These are phyloP conservation scores for Spathaspora arborariae DNA, from an alignment of 805 yeast species.

Conservation along the genomic window DNA sequence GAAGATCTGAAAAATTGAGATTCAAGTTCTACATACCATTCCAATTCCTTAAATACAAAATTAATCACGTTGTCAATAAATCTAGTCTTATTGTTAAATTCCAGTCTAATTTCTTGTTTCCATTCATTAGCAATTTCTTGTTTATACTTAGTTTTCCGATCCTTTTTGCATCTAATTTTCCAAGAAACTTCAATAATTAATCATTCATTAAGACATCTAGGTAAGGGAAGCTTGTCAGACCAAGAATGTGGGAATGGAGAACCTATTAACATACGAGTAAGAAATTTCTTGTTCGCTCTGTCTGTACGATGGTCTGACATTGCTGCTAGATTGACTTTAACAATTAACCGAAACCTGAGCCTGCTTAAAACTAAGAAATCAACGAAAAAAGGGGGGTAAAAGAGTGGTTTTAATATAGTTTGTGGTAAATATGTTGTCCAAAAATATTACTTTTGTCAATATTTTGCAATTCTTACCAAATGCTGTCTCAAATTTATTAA, in stretches of 20 bases:
- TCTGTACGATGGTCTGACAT: too few relatives aligned
- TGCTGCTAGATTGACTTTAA: too few relatives aligned
- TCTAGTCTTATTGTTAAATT: conserved; percentile 10
- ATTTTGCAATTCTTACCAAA: too few relatives aligned
- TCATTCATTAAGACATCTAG: conserved; percentile 15
- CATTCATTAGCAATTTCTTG: conserved; percentile 15
- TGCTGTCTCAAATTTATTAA: too few relatives aligned
- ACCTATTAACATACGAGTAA: too few relatives aligned
- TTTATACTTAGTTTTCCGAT: conserved; percentile 18
- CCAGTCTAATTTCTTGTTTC: conserved; percentile 15
- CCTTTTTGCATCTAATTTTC: conserved; percentile 14
- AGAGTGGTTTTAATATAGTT: too few relatives aligned
- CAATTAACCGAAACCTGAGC: too few relatives aligned
- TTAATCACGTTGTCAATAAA: conserved; percentile 17
- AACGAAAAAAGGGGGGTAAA: too few relatives aligned
- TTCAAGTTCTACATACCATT: conserved; percentile 21
- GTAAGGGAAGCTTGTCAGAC: conserved; percentile 12
- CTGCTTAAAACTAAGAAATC: too few relatives aligned
- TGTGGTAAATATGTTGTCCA: too few relatives aligned
- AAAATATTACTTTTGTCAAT: too few relatives aligned
- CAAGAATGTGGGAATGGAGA: conserved; percentile 17
- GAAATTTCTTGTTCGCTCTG: too few relatives aligned
- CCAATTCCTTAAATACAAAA: conserved; percentile 26
- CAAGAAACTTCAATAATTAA: conserved; percentile 14
- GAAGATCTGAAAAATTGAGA: neutral